Evolutionary conservation across 2,329 filamentous ascomycete species (phyloP), one percentile per base, ranked within the genome.

Genomic region (Pseudonectria buxi): DNA sequence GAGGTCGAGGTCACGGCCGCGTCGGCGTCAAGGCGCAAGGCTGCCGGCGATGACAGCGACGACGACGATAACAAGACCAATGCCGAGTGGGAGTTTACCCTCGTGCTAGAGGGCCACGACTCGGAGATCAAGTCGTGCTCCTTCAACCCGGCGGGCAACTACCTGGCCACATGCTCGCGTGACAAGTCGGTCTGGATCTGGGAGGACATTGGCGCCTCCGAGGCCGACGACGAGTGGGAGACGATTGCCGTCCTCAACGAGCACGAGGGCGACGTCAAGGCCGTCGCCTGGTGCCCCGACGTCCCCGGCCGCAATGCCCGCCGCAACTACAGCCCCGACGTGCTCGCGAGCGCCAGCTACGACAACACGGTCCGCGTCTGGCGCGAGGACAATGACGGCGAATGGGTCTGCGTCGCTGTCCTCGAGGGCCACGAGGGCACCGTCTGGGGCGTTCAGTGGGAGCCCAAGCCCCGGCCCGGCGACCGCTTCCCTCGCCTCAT

Each of bases 131-230:
- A 95, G 68, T 70, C 75, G 22, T 78, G 90, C 44, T 72, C 76
- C 2, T 94, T 88, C 65, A 80, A 74, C 13, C 80, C 85, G 0
- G 77, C 76, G 0, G 85, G 85, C 1, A 77, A 83, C 42, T 81
- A 87, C 51, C 73, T 98, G 4, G 92, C 92, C 6, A 95, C 89
- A 0, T 95, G 89, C 62, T 85, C 80, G 35, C 76, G 92, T 32
- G 92, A 98, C 59, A 96, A 96, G 67, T 84, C 78, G 12, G 86
- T 96, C 13, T 98, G 92, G 92, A 86, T 98, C 51, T 98, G 92
- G 92, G 92, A 98, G 63, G 92, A 96, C 58, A 76, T 95, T 35
- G 76, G 76, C 26, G 64, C 65, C 7, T 65, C 67, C 36, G 82
- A 85, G 47, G 84, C 82, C 12, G 89, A 94, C 36, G 90, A 95